These are phyloP conservation scores for Ceratocystis cubensis DNA, from an alignment of 2,329 filamentous ascomycete species.

Conservation along the genomic window DNA sequence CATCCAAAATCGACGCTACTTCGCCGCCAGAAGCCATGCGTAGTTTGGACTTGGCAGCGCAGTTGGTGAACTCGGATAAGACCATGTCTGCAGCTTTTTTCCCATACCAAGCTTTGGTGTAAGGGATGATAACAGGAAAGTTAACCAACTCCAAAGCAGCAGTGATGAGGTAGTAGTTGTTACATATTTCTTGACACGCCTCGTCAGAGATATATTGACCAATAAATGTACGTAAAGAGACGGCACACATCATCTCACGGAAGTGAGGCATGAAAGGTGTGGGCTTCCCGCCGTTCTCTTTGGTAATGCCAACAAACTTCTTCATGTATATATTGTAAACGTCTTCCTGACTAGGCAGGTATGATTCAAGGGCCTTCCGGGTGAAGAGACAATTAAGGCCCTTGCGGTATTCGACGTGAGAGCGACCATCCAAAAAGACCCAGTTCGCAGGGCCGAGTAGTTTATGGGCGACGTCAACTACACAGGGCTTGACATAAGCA, in stretches of 20 bases:
- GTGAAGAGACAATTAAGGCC: constrained; percentile 92
- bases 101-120: constrained; percentile 91
- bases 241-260: constrained; percentile 86
- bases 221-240: constrained; percentile 93
- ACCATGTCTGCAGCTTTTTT: constrained; percentile 94
- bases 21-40: constrained; percentile 82
- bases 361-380: constrained; percentile 70
- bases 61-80: constrained; percentile 76
- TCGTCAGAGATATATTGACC: constrained; percentile 89
- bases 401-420: constrained; percentile 93
- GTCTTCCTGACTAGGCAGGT: constrained; percentile 84
- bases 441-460: constrained; percentile 85
- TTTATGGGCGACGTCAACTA: constrained; percentile 89
- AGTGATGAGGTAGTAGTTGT: constrained; percentile 95
- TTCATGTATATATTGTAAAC: constrained; percentile 82
- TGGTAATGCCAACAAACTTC: constrained; percentile 62
- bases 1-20: constrained; percentile 86
- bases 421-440: constrained; percentile 93
- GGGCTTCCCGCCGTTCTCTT: constrained; percentile 58
- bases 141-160: constrained; percentile 94
- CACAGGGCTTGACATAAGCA: constrained; percentile 81
- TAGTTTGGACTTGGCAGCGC: constrained; percentile 84
- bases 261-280: constrained; percentile 83
- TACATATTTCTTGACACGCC: constrained; percentile 82
- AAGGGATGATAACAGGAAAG: constrained; percentile 92